A percentile compares a stretch with the other conserved stretches of the same genome.
Evolutionary conservation across 805 yeast species (phyloP).

Genomic region (Barnettozyma sucrosica): DNA sequence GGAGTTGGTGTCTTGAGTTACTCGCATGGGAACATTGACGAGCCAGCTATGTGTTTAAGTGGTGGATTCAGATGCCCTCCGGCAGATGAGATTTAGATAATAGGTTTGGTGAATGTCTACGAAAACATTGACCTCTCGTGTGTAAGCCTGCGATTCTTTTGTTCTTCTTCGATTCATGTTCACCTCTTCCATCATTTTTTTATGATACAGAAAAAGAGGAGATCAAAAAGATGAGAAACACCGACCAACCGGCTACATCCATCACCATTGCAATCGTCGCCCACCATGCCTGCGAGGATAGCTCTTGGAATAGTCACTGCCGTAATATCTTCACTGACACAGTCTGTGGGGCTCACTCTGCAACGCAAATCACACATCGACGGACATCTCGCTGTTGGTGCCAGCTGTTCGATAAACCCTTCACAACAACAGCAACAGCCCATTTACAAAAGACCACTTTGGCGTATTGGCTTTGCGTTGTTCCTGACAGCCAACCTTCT

Average conservation of each 20-base stretch:
- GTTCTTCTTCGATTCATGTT: no score
- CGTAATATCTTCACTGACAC: background rate
- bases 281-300: background rate
- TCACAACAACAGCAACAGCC: background rate
- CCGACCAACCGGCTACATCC: background rate
- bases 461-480: constrained; percentile 53
- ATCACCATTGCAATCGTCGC: background rate
- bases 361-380: constrained; percentile 1
- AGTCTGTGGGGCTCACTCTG: background rate
- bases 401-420: background rate
- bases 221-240: no score
- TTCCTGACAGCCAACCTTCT: constrained; percentile 70
- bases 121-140: no score
- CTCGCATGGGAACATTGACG: constrained; percentile 76
- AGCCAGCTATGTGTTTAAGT: constrained; percentile 81
- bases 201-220: no score
- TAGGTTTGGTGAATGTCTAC: no score
- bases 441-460: constrained; percentile 28
- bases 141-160: no score
- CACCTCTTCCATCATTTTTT: no score
- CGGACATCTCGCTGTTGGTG: background rate
- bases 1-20: constrained; percentile 91
- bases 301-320: background rate
- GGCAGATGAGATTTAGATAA: constrained; percentile 35
- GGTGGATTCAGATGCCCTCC: constrained; percentile 78